A percentile compares a stretch with the other conserved stretches of the same genome.
Conservation (phyloP, 2,329 filamentous ascomycete genomes). For the Cladorrhinum sp. region DNA sequence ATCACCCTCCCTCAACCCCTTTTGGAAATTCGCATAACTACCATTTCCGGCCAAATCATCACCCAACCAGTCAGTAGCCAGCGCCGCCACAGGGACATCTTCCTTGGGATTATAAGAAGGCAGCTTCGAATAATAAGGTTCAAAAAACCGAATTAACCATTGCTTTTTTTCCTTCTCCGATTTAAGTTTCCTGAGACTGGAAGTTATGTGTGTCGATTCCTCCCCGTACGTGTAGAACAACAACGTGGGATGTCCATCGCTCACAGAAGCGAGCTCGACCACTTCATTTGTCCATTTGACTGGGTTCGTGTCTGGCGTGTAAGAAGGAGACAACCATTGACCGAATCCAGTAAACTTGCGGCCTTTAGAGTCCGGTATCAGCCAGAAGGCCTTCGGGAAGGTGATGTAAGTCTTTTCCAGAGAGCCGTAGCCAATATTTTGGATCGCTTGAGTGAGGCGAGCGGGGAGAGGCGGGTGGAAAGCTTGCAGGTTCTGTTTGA, state of each 20-base stretch:
- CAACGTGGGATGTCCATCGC: slow-evolving; percentile 69
- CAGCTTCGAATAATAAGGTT: slow-evolving; percentile 73
- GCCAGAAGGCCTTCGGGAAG: slow-evolving; percentile 77
- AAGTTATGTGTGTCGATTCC: slow-evolving; percentile 54
- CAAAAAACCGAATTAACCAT: slow-evolving; percentile 64
- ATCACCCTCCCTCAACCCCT: slow-evolving; percentile 68
- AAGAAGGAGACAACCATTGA: slow-evolving; percentile 70
- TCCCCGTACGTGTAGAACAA: slow-evolving; percentile 77
- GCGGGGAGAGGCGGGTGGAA: slow-evolving; percentile 61
- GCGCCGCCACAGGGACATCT: slow-evolving; percentile 54
- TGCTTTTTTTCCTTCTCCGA: slow-evolving; percentile 47
- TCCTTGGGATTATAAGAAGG: slow-evolving; percentile 58
- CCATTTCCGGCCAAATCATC: slow-evolving; percentile 80
- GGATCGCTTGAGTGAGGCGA: slow-evolving; percentile 58
- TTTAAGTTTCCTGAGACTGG: slow-evolving; percentile 39
- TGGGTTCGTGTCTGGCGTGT: slow-evolving; percentile 60
- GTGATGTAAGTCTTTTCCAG: slow-evolving; percentile 69
- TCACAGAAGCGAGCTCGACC: slow-evolving; percentile 66
- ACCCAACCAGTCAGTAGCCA: slow-evolving; percentile 74
- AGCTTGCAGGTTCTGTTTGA: slow-evolving; percentile 55
- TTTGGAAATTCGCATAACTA: slow-evolving; percentile 81
- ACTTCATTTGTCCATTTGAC: slow-evolving; percentile 70
- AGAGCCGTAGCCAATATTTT: slow-evolving; percentile 65
- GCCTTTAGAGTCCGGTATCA: slow-evolving; percentile 37
- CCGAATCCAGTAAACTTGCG: slow-evolving; percentile 62